These are phyloP conservation scores for Neurospora tetraspora DNA, from an alignment of 495 filamentous ascomycete genomes.

Conservation along the genomic window DNA sequence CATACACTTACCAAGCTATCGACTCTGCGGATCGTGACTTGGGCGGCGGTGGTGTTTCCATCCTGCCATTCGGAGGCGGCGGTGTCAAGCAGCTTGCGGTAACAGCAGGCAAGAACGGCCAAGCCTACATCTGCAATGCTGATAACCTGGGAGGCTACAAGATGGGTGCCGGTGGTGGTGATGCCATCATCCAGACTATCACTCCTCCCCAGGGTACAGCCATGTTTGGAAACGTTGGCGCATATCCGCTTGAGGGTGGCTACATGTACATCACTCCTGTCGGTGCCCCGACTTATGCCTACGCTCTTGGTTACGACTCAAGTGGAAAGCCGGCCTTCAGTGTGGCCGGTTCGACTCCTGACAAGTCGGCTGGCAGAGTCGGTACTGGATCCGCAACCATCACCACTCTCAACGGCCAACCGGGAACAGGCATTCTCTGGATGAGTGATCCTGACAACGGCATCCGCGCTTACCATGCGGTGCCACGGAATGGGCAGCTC, in stretches of 20 bases:
- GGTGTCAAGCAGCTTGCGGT: conserved; percentile 21
- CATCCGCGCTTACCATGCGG: conserved; percentile 27
- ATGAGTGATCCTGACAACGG: conserved; percentile 31
- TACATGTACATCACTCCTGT: conserved; percentile 14
- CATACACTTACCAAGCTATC: conserved; percentile 8
- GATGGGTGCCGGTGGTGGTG: conserved; percentile 10
- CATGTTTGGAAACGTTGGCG: conserved; percentile 12
- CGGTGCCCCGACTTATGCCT: conserved; percentile 23
- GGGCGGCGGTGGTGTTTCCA: conserved; percentile 13
- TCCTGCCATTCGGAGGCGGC: conserved; percentile 24
- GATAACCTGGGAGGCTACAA: conserved; percentile 30
- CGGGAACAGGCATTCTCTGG: conserved; percentile 34
- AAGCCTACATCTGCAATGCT: conserved; percentile 27
- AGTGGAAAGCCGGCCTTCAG: conserved; percentile 19
- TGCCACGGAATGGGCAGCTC: conserved; percentile 7
- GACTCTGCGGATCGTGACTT: conserved; percentile 6
- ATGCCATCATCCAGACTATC: conserved; percentile 28
- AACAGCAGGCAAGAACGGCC: conserved; percentile 26
- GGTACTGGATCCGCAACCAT: conserved; percentile 31
- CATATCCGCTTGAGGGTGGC: conserved; percentile 8
- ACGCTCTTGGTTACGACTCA: conserved; percentile 23
- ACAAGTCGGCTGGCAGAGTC: conserved; percentile 22
- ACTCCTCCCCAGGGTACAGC: conserved; percentile 13
- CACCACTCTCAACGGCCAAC: conserved; percentile 27
- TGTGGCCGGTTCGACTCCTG: conserved; percentile 16